phyloP scores from a whole-genome alignment of 768 basidiomycete genomes.

The Pulveroboletus sp. region DNA sequence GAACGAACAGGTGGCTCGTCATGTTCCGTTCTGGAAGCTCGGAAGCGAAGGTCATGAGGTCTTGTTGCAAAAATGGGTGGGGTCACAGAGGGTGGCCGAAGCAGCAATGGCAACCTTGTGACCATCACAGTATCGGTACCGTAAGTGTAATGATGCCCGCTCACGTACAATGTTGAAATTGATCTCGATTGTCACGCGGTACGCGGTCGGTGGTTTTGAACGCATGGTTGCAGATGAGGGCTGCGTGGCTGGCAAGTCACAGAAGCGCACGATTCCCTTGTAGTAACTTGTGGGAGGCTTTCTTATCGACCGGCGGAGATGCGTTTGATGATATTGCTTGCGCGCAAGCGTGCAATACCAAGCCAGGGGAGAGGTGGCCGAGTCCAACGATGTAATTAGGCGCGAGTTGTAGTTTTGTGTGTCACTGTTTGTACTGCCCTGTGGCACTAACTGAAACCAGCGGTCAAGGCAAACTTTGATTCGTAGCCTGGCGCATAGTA shows the following conservation, averaged over 20 bases:
- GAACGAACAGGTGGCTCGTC: constrained; percentile 10
- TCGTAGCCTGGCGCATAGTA: constrained; percentile 10
- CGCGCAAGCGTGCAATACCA: not conserved
- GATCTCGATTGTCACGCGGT: constrained; percentile 23
- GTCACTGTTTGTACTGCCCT: constrained; percentile 22
- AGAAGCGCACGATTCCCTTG: not conserved
- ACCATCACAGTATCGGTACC: constrained; percentile 28
- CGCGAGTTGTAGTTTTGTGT: constrained; percentile 12
- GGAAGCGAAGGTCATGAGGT: constrained; percentile 23
- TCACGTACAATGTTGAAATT: constrained; percentile 22
- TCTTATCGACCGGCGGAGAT: constrained; percentile 4
- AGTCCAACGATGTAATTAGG: no score
- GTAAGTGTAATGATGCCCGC: constrained; percentile 30
- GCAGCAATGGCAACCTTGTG: constrained; percentile 21
- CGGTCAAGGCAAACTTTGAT: constrained; percentile 23
- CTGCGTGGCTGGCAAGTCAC: no score
- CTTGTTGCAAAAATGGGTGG: constrained; percentile 16
- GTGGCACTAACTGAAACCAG: constrained; percentile 17
- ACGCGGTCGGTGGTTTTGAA: constrained; percentile 17
- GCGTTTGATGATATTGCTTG: not conserved
- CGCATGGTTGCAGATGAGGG: constrained; percentile 4
- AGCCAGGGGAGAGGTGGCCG: not conserved
- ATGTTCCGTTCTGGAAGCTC: constrained; percentile 25
- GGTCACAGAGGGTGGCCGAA: not conserved
- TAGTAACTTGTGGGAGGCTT: not conserved